Evolutionary conservation across 352 stramenopile genomes (phyloP), one percentile per base, ranked within the genome.

Genomic region (Hyphochytrium catenoides): DNA sequence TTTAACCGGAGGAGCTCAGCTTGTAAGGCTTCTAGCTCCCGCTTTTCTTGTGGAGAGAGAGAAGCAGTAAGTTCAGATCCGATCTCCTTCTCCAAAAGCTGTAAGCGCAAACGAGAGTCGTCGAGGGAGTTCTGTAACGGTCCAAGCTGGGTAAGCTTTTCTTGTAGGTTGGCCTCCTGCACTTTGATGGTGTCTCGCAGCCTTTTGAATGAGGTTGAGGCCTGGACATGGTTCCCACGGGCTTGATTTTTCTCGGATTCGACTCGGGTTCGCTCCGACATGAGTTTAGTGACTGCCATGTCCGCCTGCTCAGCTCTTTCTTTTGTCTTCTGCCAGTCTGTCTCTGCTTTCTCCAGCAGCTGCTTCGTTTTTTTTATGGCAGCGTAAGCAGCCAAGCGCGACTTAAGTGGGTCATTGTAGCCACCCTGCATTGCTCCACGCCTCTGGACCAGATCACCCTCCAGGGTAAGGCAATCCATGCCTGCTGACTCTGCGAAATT

Each of bases 391-490:
- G 59, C 56, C 33, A 63, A 57, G 32, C 60, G 58, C 33, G 69
- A 86, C 45, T 54, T 52, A 36, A 72, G 65, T 8, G 55, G 57
- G 39, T 98, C 89, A 20, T 94, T 83, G 46, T 85, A 98, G 5
- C 92, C 92, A 40, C 92, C 92, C 15, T 91, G 81, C 3, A 98
- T 54, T n/a, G 77, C 84, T 53, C 92, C 92, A 31, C 85, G 81
- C 21, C 85, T 74, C 38, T 91, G 88, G 34, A 95, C 90, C 55
- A 97, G 73, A 50, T 99, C 90, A 30, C 92, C 92, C 26, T 98
- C 85, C 9, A 98, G 56, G 7, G 92, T 99, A 29, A 99, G 68
- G 33, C 86, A 94, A 59, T 98, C 90, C 74, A 97, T 94, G 40
- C 83, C 74, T 2, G 58, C 67, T 35, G 67, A 53, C 50, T 79